A percentile compares a stretch with the other conserved stretches of the same genome.
phyloP scores from a whole-genome alignment of 108 stramenopile genomes.

The Chaetoceros tenuissimus region DNA sequence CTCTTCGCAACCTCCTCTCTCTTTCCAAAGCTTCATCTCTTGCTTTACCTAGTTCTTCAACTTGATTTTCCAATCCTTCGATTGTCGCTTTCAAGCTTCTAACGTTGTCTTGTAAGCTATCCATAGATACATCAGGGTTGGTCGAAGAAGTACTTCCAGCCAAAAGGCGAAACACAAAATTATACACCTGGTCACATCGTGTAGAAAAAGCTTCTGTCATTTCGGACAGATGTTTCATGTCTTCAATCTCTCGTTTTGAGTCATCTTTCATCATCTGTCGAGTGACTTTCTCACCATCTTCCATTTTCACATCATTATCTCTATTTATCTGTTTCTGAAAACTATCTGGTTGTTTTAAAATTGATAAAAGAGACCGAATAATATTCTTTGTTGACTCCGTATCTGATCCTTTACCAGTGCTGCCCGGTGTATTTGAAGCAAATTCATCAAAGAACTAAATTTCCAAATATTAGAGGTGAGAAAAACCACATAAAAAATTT shows the following conservation, averaged over 20 bases:
- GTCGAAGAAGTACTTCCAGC: no score
- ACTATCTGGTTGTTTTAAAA: no score
- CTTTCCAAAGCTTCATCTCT: slow-evolving; percentile 54
- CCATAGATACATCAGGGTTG: no score
- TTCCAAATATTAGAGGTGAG: not conserved
- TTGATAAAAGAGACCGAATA: not conserved
- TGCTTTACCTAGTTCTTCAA: slow-evolving; percentile 53
- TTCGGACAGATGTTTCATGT: slow-evolving; percentile 5
- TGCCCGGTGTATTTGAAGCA: slow-evolving; percentile 7
- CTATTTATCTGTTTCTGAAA: no score
- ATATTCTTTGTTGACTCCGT: slow-evolving; percentile 25
- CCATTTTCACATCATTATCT: no score
- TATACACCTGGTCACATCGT: slow-evolving; percentile 20
- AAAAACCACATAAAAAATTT: not conserved
- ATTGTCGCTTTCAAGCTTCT: slow-evolving; percentile 12
- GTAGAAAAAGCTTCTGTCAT: not conserved
- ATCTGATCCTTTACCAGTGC: slow-evolving; percentile 30
- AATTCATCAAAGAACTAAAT: no score
- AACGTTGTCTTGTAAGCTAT: no score
- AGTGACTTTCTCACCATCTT: no score
- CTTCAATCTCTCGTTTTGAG: slow-evolving; percentile 40
- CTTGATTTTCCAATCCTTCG: slow-evolving; percentile 28
- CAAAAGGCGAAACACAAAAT: no score
- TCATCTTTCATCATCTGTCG: no score
- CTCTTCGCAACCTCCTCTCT: slow-evolving; percentile 66